Conservation (phyloP, 192 early-diverging fungal genomes). For the Podila epicladia region DNA sequence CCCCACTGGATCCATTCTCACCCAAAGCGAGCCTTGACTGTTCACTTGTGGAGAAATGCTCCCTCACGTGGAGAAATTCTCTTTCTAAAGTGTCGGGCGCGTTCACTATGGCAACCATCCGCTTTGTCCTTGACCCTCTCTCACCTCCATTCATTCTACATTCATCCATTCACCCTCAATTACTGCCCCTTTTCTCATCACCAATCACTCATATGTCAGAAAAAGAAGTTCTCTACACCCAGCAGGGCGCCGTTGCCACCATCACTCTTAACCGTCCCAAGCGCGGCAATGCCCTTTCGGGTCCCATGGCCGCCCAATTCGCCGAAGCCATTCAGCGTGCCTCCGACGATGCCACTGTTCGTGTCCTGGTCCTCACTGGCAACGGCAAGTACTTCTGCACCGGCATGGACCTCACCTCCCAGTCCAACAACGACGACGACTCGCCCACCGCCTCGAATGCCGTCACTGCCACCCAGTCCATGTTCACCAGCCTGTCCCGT, state of each 20-base stretch:
- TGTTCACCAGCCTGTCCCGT: slow-evolving; percentile 56
- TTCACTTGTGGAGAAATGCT: slow-evolving; percentile 15
- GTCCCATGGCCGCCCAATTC: slow-evolving; percentile 55
- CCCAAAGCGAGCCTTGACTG: background rate
- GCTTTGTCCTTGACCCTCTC: background rate
- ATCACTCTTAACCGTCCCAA: slow-evolving; percentile 63
- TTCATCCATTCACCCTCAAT: background rate
- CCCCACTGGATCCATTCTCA: background rate
- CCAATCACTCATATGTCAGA: slow-evolving; percentile 26
- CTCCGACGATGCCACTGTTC: slow-evolving; percentile 54
- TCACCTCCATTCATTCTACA: background rate
- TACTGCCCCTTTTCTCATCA: background rate
- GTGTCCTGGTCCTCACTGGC: slow-evolving; percentile 67
- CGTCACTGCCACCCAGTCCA: slow-evolving; percentile 44
- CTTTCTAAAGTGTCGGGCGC: slow-evolving; percentile 8
- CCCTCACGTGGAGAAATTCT: slow-evolving; percentile 2
- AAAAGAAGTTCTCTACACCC: slow-evolving; percentile 38
- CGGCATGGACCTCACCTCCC: slow-evolving; percentile 65
- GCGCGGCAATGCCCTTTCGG: slow-evolving; percentile 63
- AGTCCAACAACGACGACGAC: slow-evolving; percentile 22
- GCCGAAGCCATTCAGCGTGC: slow-evolving; percentile 51
- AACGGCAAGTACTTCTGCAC: slow-evolving; percentile 73
- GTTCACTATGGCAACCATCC: background rate
- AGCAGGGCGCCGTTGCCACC: slow-evolving; percentile 53
- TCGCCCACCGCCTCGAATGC: slow-evolving; percentile 27